These are phyloP conservation scores for Lasiodiplodia citricola DNA, from an alignment of 2,329 filamentous ascomycete species.

Conservation along the genomic window DNA sequence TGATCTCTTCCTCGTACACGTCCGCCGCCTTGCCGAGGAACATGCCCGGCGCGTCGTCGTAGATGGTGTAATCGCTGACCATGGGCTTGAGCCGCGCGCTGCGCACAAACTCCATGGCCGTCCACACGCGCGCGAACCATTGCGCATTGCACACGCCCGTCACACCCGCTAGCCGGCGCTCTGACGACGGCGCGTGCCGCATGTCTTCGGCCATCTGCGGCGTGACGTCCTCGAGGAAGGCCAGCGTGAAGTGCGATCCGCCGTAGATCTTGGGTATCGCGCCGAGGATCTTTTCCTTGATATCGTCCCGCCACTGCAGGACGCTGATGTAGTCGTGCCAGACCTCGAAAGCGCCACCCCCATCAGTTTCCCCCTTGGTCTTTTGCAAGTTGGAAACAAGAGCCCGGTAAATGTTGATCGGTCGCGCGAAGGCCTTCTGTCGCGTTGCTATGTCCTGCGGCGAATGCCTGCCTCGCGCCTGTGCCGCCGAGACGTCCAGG, in stretches of 20 bases:
- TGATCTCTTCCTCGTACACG: neutral
- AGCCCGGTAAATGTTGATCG: neutral
- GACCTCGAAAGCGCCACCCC: conserved; percentile 13
- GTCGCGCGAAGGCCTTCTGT: neutral
- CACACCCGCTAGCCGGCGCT: conserved; percentile 11
- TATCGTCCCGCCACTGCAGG: conserved; percentile 24
- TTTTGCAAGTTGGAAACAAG: neutral
- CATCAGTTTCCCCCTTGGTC: too few relatives aligned
- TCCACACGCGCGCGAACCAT: conserved; percentile 32
- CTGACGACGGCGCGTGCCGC: too few relatives aligned
- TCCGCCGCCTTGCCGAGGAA: neutral
- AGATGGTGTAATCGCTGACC: conserved; percentile 21
- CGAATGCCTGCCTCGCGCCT: neutral
- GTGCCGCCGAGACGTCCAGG: neutral
- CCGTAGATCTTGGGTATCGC: neutral
- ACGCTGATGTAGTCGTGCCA: conserved; percentile 34
- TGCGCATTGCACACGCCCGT: conserved; percentile 28
- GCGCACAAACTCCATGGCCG: conserved; percentile 31
- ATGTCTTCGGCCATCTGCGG: neutral
- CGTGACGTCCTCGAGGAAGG: neutral
- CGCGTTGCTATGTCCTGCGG: neutral
- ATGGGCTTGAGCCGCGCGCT: conserved; percentile 27
- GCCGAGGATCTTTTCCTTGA: conserved; percentile 25
- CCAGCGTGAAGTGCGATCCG: neutral
- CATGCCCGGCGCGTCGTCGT: too few relatives aligned